Conservation (phyloP, 2,329 filamentous ascomycete species). For the Pseudocercospora eumusae region DNA sequence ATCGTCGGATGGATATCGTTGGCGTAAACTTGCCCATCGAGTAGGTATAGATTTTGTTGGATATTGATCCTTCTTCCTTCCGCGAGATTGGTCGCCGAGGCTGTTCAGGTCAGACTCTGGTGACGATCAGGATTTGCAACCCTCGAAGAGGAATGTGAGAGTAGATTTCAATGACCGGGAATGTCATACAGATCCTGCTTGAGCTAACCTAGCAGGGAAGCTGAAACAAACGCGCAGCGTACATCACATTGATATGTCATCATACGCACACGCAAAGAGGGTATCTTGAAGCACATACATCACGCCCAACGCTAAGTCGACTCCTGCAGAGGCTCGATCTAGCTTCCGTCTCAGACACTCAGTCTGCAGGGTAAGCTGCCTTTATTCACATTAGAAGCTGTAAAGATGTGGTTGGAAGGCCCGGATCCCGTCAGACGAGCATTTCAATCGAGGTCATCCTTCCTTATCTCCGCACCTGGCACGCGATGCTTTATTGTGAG, state of each 20-base stretch:
- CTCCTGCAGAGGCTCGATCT: not conserved
- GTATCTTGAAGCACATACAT: slow-evolving; percentile 7
- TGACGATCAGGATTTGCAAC: not conserved
- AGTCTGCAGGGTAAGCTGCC: slow-evolving; percentile 6
- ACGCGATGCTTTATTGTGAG: slow-evolving; percentile 2
- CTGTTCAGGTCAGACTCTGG: not conserved
- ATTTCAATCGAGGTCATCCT: not conserved
- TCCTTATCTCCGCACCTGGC: not conserved
- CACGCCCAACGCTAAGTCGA: not conserved
- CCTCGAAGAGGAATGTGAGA: not conserved
- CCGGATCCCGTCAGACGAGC: not conserved
- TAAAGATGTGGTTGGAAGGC: not conserved
- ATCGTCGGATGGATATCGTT: not conserved
- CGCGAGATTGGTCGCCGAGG: not conserved
- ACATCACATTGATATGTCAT: slow-evolving; percentile 4
- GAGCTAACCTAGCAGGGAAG: not conserved
- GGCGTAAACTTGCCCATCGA: not conserved
- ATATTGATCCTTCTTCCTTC: not conserved
- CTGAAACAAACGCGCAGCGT: not conserved
- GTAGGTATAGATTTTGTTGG: not conserved
- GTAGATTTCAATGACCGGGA: not conserved
- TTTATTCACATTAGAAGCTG: not conserved
- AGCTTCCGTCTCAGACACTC: not conserved
- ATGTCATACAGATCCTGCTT: not conserved
- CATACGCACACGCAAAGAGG: not conserved